These are phyloP conservation scores for Paecilomyces sp. DNA, from an alignment of 2,329 filamentous ascomycete species.

Conservation along the genomic window DNA sequence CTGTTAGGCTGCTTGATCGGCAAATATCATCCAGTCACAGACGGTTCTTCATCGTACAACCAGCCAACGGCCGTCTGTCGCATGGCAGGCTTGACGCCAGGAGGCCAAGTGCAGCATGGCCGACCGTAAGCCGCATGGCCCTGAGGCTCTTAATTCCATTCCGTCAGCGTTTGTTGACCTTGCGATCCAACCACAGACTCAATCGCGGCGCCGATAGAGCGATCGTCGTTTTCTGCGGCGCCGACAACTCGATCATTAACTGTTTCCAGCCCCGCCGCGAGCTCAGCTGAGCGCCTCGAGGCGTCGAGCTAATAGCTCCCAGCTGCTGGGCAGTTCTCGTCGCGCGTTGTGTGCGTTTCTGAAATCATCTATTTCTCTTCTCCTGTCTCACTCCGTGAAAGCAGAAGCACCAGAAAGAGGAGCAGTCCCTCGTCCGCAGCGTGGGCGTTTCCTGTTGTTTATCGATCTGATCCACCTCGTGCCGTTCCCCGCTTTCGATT, in stretches of 20 bases:
- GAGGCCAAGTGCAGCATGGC: neutral
- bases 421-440: neutral
- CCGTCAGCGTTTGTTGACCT: neutral
- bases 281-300: neutral
- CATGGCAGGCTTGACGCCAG: neutral
- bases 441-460: neutral
- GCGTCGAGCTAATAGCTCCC: neutral
- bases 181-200: neutral
- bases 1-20: neutral
- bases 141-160: neutral
- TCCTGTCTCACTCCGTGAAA: neutral
- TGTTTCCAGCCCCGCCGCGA: neutral
- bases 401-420: neutral
- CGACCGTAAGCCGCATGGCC: neutral
- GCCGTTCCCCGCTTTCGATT: neutral
- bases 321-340: neutral
- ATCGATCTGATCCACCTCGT: neutral
- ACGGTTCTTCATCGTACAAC: neutral
- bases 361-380: neutral
- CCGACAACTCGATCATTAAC: neutral
- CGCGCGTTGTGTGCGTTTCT: neutral
- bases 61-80: neutral
- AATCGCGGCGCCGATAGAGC: neutral
- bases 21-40: neutral
- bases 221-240: neutral